Conservation (phyloP, 257 asterid genomes). For the Vinca minor region DNA sequence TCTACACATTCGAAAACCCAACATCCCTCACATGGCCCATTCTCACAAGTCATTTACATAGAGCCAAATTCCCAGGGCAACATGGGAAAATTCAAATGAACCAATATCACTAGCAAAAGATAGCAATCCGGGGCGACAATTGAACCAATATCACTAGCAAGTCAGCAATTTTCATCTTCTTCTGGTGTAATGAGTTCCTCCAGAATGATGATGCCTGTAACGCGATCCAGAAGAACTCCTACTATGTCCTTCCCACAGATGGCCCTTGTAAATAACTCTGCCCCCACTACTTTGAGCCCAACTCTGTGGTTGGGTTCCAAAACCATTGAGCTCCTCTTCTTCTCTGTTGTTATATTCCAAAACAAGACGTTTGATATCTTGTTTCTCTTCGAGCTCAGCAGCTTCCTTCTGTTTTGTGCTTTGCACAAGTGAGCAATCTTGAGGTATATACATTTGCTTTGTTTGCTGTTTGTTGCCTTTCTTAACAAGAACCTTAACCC, state of each 20-base stretch:
- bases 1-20: background rate
- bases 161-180: constrained; percentile 34
- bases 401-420: constrained; percentile 96
- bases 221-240: constrained; percentile 60
- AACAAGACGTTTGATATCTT: constrained; percentile 85
- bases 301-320: constrained; percentile 47
- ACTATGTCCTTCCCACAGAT: constrained; percentile 63
- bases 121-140: background rate
- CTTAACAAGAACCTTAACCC: constrained; percentile 87
- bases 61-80: background rate
- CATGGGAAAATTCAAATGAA: background rate
- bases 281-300: constrained; percentile 56
- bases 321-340: constrained; percentile 82
- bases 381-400: constrained; percentile 96
- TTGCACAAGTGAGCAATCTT: constrained; percentile 84
- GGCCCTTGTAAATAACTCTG: constrained; percentile 53
- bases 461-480: constrained; percentile 95
- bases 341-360: constrained; percentile 94
- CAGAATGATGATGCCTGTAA: constrained; percentile 62
- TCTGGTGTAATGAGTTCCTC: constrained; percentile 74
- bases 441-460: constrained; percentile 81
- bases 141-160: background rate
- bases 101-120: background rate
- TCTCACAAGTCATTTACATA: background rate
- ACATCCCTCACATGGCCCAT: background rate